These are phyloP conservation scores for Chalaropsis thielavioides DNA, from an alignment of 2,329 filamentous ascomycete genomes.

Conservation along the genomic window DNA sequence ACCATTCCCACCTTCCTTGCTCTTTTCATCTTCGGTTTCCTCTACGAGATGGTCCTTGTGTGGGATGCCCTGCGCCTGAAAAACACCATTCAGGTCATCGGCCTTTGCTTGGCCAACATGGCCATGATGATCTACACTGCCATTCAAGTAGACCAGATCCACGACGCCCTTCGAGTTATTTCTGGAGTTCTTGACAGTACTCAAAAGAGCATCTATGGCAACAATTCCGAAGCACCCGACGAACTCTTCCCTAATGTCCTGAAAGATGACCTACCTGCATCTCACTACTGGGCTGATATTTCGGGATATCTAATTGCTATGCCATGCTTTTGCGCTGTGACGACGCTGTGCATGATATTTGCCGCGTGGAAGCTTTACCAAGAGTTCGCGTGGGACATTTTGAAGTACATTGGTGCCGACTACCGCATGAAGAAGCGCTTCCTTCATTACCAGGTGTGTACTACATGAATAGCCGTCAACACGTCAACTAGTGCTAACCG, in stretches of 20 bases:
- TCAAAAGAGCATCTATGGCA: constrained; percentile 13
- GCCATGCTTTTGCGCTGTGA: constrained; percentile 66
- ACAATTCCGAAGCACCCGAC: background rate
- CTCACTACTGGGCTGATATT: constrained; percentile 52
- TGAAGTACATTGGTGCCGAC: constrained; percentile 97
- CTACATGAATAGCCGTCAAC: background rate
- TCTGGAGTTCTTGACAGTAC: constrained; percentile 7
- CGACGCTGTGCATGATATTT: constrained; percentile 57
- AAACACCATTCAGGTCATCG: constrained; percentile 97
- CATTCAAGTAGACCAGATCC: constrained; percentile 84
- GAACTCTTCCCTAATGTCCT: constrained; percentile 30
- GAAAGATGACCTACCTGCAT: constrained; percentile 29
- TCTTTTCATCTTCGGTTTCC: constrained; percentile 91
- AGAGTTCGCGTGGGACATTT: constrained; percentile 97
- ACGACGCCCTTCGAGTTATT: constrained; percentile 45
- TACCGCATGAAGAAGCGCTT: constrained; percentile 93
- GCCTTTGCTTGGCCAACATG: constrained; percentile 81
- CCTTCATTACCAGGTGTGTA: constrained; percentile 77
- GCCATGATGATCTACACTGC: constrained; percentile 85
- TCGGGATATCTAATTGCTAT: constrained; percentile 71
- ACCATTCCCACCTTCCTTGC: constrained; percentile 91
- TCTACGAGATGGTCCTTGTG: constrained; percentile 79
- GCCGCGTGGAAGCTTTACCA: constrained; percentile 92
- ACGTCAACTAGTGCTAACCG: background rate
- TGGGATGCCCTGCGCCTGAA: constrained; percentile 90